Percentiles rank a stretch among this genome's conserved stretches.
Conservation (phyloP, 768 basidiomycete species). For the Dendrothele bispora region DNA sequence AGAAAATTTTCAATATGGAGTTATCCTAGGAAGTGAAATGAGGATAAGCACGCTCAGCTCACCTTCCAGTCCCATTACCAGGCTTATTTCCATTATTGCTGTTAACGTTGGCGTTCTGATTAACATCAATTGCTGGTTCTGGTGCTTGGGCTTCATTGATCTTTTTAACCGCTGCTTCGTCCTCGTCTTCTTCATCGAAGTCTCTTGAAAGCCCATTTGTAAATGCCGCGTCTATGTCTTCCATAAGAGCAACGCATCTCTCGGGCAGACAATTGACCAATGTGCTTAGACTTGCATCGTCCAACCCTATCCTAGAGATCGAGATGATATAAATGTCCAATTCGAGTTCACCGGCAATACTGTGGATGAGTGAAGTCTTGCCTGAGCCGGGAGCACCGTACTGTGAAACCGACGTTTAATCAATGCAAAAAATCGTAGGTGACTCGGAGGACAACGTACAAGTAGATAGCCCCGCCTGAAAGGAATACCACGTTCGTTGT, state of each 20-base stretch:
- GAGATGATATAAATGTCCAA: conserved; percentile 75
- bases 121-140: too few species aligned
- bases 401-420: conserved; percentile 28
- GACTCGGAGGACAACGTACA: conserved; percentile 16
- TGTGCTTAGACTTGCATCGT: conserved; percentile 57
- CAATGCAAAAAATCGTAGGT: conserved; percentile 20
- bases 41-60: too few species aligned
- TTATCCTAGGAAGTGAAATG: too few species aligned
- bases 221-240: conserved; percentile 84
- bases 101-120: conserved; percentile 20
- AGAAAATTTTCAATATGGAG: background rate
- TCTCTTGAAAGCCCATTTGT: conserved; percentile 43
- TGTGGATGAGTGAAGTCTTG: conserved; percentile 77
- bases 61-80: too few species aligned
- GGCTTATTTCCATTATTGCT: too few species aligned
- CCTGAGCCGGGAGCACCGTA: conserved; percentile 78
- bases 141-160: conserved; percentile 8
- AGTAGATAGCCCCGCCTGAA: conserved; percentile 81
- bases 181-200: too few species aligned
- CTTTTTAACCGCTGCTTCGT: too few species aligned
- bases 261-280: conserved; percentile 67
- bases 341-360: conserved; percentile 74
- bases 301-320: conserved; percentile 60
- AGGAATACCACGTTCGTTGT: conserved; percentile 73
- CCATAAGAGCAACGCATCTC: conserved; percentile 75